These are phyloP conservation scores for Solanum hybrid DNA, from an alignment of 305 asterid species.

Conservation along the genomic window DNA sequence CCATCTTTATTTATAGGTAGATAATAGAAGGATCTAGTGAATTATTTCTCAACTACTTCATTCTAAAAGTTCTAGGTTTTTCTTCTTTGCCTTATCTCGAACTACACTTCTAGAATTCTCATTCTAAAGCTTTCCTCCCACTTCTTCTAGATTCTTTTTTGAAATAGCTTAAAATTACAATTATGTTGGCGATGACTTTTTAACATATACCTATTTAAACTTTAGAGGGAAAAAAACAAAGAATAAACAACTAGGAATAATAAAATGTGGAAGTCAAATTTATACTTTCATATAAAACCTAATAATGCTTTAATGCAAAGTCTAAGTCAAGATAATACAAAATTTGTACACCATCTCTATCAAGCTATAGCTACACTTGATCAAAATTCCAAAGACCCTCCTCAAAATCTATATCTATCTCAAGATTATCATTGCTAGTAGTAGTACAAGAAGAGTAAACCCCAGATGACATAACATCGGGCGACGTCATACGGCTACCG, in stretches of 20 bases:
- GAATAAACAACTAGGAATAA: not conserved
- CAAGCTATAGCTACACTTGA: not conserved
- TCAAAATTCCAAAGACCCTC: slow-evolving; percentile 1
- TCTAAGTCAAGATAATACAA: not conserved
- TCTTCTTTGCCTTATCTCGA: not conserved
- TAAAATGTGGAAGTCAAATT: not conserved
- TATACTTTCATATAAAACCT: not conserved
- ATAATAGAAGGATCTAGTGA: not conserved
- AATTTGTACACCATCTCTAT: not conserved
- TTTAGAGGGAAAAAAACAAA: not conserved
- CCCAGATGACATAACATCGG: slow-evolving; percentile 37
- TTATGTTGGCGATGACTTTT: not conserved
- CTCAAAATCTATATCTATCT: not conserved
- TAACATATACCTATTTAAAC: not conserved
- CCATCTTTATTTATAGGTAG: not conserved
- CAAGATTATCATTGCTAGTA: not conserved
- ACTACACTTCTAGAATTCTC: not conserved
- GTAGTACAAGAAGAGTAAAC: slow-evolving; percentile 1
- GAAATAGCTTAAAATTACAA: not conserved
- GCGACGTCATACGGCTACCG: not conserved
- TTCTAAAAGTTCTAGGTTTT: not conserved
- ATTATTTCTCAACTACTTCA: not conserved
- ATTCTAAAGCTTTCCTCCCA: not conserved
- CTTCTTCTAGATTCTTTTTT: not conserved
- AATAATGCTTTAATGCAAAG: not conserved